These are phyloP conservation scores for Pulveroboletus sp. DNA, from an alignment of 768 basidiomycete species.

Conservation along the genomic window DNA sequence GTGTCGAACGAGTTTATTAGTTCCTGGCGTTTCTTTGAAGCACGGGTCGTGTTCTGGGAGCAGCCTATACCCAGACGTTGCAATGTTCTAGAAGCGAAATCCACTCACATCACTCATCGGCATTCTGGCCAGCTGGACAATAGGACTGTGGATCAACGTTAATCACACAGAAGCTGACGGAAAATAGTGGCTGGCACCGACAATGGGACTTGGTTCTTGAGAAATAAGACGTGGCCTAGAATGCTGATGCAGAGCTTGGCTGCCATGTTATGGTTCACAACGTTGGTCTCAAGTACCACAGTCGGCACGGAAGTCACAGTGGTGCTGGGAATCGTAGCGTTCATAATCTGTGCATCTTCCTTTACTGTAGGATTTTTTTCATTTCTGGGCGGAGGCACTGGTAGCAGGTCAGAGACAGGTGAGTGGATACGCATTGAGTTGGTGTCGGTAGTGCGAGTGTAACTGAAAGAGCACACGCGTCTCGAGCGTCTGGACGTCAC, in stretches of 20 bases:
- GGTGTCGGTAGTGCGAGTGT: not conserved
- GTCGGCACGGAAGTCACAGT: slow-evolving; percentile 30
- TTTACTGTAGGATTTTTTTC: not conserved
- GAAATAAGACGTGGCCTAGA: slow-evolving; percentile 66
- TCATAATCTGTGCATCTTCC: not conserved
- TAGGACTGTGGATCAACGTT: slow-evolving; percentile 42
- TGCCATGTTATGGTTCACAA: slow-evolving; percentile 55
- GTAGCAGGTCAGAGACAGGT: not conserved
- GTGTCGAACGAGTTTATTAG: slow-evolving; percentile 64
- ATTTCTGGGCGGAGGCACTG: not conserved
- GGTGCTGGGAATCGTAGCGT: not conserved
- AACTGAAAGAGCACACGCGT: not conserved
- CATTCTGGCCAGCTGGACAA: slow-evolving; percentile 58
- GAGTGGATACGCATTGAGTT: slow-evolving; percentile 14
- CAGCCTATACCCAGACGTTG: not conserved
- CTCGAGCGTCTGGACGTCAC: not conserved
- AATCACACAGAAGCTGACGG: not conserved
- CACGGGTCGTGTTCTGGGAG: slow-evolving; percentile 40
- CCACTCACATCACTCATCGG: slow-evolving; percentile 41
- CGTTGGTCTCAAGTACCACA: slow-evolving; percentile 45
- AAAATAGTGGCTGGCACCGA: slow-evolving; percentile 35
- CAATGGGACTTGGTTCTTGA: slow-evolving; percentile 80
- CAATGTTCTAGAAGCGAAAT: not conserved
- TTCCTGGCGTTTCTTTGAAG: slow-evolving; percentile 56
- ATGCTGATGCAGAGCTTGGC: slow-evolving; percentile 58